Evolutionary conservation across 2,329 filamentous ascomycete species (phyloP).

Genomic region (Cladorrhinum sp.): DNA sequence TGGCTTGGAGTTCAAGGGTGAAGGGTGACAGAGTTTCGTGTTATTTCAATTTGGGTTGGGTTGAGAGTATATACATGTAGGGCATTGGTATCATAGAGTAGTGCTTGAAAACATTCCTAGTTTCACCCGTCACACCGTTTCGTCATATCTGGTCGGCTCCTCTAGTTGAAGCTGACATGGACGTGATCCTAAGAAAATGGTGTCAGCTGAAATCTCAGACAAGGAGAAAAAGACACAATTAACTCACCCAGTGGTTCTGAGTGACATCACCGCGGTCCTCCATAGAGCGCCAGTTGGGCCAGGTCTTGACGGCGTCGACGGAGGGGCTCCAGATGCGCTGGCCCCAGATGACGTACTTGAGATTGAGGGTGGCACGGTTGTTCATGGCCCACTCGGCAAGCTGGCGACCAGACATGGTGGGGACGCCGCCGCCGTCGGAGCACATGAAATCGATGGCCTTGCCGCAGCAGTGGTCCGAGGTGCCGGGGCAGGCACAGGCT

Average conservation of each 20-base stretch:
- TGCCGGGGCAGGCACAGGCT: slow-evolving; percentile 33
- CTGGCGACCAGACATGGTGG: slow-evolving; percentile 38
- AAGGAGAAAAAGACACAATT: no score
- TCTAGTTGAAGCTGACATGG: slow-evolving; percentile 31
- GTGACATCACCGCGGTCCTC: slow-evolving; percentile 41
- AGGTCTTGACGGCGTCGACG: slow-evolving; percentile 36
- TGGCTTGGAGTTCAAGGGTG: no score
- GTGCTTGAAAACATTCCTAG: no score
- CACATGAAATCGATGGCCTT: slow-evolving; percentile 40
- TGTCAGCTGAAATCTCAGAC: neutral
- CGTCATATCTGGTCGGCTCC: no score
- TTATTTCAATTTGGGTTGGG: neutral
- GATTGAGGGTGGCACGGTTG: slow-evolving; percentile 37
- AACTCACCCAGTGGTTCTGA: slow-evolving; percentile 39
- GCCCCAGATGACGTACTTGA: slow-evolving; percentile 51
- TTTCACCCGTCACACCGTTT: no score
- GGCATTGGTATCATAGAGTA: no score
- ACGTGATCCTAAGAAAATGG: slow-evolving; percentile 29
- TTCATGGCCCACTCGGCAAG: slow-evolving; percentile 50
- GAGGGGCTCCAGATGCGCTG: slow-evolving; percentile 45
- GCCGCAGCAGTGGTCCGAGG: slow-evolving; percentile 39
- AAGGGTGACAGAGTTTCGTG: no score
- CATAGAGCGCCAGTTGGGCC: slow-evolving; percentile 43
- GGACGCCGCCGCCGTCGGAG: slow-evolving; percentile 36
- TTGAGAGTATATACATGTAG: neutral